Conservation (phyloP, 192 early-diverging fungal genomes). For the Podila epicladia region DNA sequence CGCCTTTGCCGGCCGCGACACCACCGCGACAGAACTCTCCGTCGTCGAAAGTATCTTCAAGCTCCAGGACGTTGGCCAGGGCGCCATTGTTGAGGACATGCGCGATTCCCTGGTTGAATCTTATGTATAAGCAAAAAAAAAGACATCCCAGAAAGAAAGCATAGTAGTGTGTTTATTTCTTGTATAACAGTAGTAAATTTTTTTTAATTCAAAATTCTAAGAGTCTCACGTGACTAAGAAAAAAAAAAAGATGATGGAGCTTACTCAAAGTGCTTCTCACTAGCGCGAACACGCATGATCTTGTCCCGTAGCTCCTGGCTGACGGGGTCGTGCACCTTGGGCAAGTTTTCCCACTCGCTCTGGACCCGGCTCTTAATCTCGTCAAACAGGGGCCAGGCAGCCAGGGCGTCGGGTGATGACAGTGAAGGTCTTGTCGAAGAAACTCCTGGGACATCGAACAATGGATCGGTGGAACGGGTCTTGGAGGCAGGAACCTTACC, state of each 20-base stretch:
- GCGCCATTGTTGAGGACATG: conserved; percentile 90
- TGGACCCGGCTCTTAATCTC: conserved; percentile 63
- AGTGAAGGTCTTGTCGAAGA: not conserved
- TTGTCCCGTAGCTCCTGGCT: conserved; percentile 39
- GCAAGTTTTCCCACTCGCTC: conserved; percentile 65
- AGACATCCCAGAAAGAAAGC: too few species aligned
- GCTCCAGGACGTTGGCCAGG: conserved; percentile 85
- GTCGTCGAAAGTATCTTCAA: conserved; percentile 98
- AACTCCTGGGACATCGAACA: not conserved
- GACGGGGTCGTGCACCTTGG: conserved; percentile 53
- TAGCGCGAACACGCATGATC: conserved; percentile 24
- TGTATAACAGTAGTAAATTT: too few species aligned
- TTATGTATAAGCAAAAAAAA: conserved; percentile 58
- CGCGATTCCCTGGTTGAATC: conserved; percentile 91
- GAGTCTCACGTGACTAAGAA: not conserved
- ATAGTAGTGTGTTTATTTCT: too few species aligned
- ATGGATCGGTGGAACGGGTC: conserved; percentile 1
- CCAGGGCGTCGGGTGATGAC: conserved; percentile 5
- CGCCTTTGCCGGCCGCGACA: conserved; percentile 97
- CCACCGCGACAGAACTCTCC: conserved; percentile 92
- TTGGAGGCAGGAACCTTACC: conserved; percentile 49
- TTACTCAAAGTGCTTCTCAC: not conserved
- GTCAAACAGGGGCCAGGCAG: conserved; percentile 70
- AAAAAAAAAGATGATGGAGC: not conserved
- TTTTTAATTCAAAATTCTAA: too few species aligned